Evolutionary conservation across 495 filamentous ascomycete genomes (phyloP), one percentile per base, ranked within the genome.

Genomic region (Penicillium nucicola): DNA sequence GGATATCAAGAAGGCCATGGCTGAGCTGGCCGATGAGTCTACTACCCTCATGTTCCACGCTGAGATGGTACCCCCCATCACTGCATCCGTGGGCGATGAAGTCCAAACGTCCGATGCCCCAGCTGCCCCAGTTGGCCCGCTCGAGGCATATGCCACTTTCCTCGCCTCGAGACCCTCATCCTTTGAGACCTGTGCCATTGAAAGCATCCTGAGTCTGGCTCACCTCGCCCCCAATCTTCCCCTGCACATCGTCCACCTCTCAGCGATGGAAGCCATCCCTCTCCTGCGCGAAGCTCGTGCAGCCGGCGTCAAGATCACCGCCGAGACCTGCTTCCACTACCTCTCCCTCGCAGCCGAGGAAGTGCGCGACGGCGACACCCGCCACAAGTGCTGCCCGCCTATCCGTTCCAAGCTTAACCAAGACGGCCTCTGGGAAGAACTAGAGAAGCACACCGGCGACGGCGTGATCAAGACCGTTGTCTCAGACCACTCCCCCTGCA

Each of bases 21-120:
- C 68, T 7, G 88, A 85, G 38, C 77, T 98, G 43, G 85, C 85
- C 33, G 84, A 88, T 57, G 71, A 79, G 32, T 78, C 88, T 37
- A 98, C 93, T 13, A 92, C 89, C 0, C 76, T 97, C 36, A 97
- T 98, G 92, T 98, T 98, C 72, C 93, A 98, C 61, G 93, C 93
- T 15, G 93, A 98, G 70, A 97, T 96, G 91, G 84, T 96, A 17
- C 93, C 93, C 2, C 91, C 92, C 3, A 87, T 91, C 52, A 73
- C 88, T 36, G 82, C 83, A 53, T 91, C 90, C 0, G 87, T 91
- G 10, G 88, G 89, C 36, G 89, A 95, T 62, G 81, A 82, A 13
- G 85, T 87, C 11, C 88, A 90, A 57, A 70, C 63, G 37, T 90
- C 90, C 0, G 71, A 80, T 0, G 85, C 90, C 23, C 92, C 90